phyloP scores from a whole-genome alignment of 2,329 filamentous ascomycete species.

The Aureobasidium zeae region DNA sequence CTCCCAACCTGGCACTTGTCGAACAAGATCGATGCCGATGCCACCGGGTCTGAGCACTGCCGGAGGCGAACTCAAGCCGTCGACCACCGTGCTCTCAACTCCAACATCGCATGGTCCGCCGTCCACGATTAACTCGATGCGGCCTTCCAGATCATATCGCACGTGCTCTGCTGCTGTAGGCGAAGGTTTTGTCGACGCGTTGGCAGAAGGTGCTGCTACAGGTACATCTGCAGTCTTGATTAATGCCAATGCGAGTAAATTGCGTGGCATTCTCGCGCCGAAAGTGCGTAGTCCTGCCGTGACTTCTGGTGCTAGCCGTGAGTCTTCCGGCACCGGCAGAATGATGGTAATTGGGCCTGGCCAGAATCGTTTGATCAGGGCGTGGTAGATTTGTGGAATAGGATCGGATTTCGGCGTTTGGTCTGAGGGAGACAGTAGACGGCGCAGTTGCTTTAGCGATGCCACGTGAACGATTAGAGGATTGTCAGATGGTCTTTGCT shows the following conservation, averaged over 20 bases:
- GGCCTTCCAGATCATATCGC: slow-evolving; percentile 68
- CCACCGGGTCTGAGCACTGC: slow-evolving; percentile 79
- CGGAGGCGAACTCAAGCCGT: slow-evolving; percentile 74
- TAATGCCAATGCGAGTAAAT: slow-evolving; percentile 75
- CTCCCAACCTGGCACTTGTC: slow-evolving; percentile 70
- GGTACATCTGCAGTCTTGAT: slow-evolving; percentile 70
- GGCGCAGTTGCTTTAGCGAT: slow-evolving; percentile 66
- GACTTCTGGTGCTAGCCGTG: slow-evolving; percentile 76
- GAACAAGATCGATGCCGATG: slow-evolving; percentile 70
- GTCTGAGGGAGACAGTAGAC: slow-evolving; percentile 42
- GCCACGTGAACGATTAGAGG: slow-evolving; percentile 88
- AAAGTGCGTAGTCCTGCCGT: slow-evolving; percentile 79
- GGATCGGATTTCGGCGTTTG: slow-evolving; percentile 27
- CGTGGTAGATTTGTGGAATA: slow-evolving; percentile 66
- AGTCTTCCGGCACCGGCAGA: slow-evolving; percentile 62
- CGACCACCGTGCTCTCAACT: slow-evolving; percentile 94
- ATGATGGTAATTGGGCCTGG: slow-evolving; percentile 89
- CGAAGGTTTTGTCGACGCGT: slow-evolving; percentile 85
- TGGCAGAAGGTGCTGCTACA: slow-evolving; percentile 85
- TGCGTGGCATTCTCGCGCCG: slow-evolving; percentile 80
- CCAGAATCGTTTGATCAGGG: slow-evolving; percentile 80
- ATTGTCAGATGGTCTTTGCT: slow-evolving; percentile 86
- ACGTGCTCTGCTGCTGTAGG: slow-evolving; percentile 89
- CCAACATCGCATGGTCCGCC: slow-evolving; percentile 80
- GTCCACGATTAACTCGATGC: slow-evolving; percentile 80